A percentile compares a stretch with the other conserved stretches of the same genome.
phyloP scores from a whole-genome alignment of 116 monocot species.

The Dioscorea cayenensis region DNA sequence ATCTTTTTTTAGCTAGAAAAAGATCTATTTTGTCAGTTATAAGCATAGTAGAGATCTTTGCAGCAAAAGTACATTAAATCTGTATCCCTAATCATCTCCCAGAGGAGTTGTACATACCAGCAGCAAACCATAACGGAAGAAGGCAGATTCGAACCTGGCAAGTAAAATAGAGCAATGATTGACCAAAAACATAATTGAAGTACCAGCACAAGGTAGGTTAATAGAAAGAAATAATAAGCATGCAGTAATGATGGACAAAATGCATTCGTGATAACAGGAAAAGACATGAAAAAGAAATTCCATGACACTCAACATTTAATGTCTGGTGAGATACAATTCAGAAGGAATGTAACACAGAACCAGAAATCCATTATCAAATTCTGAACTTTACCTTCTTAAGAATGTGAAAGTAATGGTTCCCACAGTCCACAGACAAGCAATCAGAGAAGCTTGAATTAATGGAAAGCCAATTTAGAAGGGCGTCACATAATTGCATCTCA shows the following conservation, averaged over 20 bases:
- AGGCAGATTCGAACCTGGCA: slow-evolving; percentile 49
- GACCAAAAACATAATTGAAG: not conserved
- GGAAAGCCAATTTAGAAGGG: slow-evolving; percentile 37
- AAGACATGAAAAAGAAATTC: not conserved
- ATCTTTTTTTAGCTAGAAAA: slow-evolving; percentile 37
- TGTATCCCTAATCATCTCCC: not conserved
- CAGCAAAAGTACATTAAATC: not conserved
- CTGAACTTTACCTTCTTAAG: slow-evolving; percentile 32
- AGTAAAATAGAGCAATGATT: slow-evolving; percentile 4
- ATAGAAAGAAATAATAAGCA: not conserved
- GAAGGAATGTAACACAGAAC: no score
- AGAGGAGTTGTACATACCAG: slow-evolving; percentile 22
- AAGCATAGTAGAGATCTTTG: not conserved
- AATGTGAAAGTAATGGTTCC: slow-evolving; percentile 15
- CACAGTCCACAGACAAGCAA: slow-evolving; percentile 3
- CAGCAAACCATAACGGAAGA: slow-evolving; percentile 65
- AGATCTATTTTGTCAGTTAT: not conserved
- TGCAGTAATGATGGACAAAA: not conserved
- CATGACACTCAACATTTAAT: no score
- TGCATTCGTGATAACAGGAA: not conserved
- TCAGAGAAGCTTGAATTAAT: slow-evolving; percentile 18
- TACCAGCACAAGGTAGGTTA: not conserved
- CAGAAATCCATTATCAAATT: no score
- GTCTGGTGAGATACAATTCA: no score
- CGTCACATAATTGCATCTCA: slow-evolving; percentile 57